Conservation (phyloP, 2,329 filamentous ascomycete species). For the Colletotrichum nymphaeae region DNA sequence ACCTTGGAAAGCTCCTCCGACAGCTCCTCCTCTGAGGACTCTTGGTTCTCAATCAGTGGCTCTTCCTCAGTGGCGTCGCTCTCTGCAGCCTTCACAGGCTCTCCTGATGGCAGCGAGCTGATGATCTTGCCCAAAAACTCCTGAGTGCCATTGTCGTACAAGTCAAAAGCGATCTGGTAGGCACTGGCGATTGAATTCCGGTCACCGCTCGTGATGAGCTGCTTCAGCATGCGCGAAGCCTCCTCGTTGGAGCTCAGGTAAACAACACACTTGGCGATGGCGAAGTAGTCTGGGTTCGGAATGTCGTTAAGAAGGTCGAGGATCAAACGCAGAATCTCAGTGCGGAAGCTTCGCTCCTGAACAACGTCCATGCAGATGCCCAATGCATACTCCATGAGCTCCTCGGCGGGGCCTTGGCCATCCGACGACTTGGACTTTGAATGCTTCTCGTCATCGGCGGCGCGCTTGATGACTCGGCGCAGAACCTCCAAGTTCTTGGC, state of each 20-base stretch:
- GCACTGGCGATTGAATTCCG: constrained; percentile 84
- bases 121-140: constrained; percentile 94
- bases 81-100: constrained; percentile 57
- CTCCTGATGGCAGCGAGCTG: constrained; percentile 75
- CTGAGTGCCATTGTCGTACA: constrained; percentile 98
- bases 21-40: constrained; percentile 62
- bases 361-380: constrained; percentile 98
- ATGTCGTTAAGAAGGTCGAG: constrained; percentile 96
- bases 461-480: constrained; percentile 86
- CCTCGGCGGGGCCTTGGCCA: constrained; percentile 73
- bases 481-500: constrained; percentile 92
- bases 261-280: constrained; percentile 97
- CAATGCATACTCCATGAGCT: constrained; percentile 95
- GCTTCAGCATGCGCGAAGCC: constrained; percentile 86
- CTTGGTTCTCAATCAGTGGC: constrained; percentile 60
- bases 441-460: constrained; percentile 85
- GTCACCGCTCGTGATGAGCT: constrained; percentile 84
- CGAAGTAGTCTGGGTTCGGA: constrained; percentile 94
- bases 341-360: constrained; percentile 88
- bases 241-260: constrained; percentile 93
- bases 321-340: constrained; percentile 88
- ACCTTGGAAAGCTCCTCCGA: constrained; percentile 65
- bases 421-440: constrained; percentile 70
- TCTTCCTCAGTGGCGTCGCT: constrained; percentile 56
- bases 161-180: constrained; percentile 97